phyloP scores from a whole-genome alignment of 306 rosid genomes.

The Fragaria vesca region DNA sequence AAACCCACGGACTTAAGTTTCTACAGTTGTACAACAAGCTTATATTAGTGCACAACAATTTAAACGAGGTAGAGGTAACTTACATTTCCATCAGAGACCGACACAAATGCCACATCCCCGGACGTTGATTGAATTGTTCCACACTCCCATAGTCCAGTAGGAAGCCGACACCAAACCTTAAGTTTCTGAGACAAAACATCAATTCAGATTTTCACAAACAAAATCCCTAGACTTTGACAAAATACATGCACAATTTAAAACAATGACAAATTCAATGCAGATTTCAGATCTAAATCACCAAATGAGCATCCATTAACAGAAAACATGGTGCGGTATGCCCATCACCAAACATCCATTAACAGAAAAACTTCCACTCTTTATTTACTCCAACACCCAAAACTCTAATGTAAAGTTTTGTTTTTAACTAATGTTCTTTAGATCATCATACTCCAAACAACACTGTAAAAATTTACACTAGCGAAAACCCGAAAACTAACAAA shows the following conservation, averaged over 20 bases:
- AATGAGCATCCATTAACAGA: background rate
- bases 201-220: background rate
- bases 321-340: background rate
- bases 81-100: constrained; percentile 70
- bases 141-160: constrained; percentile 66
- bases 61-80: constrained; percentile 25
- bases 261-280: constrained; percentile 7
- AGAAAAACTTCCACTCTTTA: background rate
- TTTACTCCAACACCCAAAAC: background rate
- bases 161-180: constrained; percentile 81
- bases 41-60: constrained; percentile 8
- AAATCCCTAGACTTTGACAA: background rate
- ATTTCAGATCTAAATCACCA: constrained; percentile 10
- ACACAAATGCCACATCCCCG: constrained; percentile 68
- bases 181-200: constrained; percentile 65
- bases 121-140: constrained; percentile 78
- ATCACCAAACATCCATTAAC: background rate
- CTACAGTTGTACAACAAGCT: constrained; percentile 14
- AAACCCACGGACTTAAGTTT: constrained; percentile 26
- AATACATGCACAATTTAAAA: background rate
- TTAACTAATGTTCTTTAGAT: background rate
- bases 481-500: background rate
- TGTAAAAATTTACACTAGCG: background rate
- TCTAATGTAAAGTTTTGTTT: background rate
- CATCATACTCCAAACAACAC: constrained; percentile 8